Conservation (phyloP, 2,329 filamentous ascomycete species). For the Xylaria sp. region DNA sequence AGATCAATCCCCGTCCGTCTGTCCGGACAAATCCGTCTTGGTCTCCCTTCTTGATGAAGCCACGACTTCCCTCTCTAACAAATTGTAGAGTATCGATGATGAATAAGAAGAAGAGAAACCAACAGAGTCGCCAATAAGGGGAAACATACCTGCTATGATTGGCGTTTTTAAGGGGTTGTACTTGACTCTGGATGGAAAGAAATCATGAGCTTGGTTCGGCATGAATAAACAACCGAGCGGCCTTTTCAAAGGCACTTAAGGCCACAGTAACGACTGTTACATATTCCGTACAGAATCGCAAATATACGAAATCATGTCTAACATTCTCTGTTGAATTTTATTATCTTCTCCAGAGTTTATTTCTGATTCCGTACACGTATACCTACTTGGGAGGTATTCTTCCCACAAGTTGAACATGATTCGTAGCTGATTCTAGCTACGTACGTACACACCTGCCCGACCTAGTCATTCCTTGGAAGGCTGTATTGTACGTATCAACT, state of each 20-base stretch:
- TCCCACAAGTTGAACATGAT: no score
- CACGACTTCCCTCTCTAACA: not conserved
- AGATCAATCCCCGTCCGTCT: no score
- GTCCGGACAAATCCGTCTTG: no score
- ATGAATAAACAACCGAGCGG: not conserved
- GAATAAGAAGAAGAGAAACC: not conserved
- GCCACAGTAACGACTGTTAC: not conserved
- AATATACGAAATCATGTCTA: not conserved
- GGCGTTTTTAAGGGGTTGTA: conserved; percentile 8
- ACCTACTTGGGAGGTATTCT: not conserved
- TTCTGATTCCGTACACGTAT: not conserved
- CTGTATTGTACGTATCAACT: not conserved
- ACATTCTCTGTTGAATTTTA: no score
- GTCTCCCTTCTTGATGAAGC: no score
- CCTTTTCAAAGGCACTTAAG: not conserved
- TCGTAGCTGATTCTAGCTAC: no score
- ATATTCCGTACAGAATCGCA: not conserved
- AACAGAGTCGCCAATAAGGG: no score
- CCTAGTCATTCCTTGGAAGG: not conserved
- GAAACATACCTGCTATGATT: not conserved
- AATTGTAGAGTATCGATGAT: not conserved
- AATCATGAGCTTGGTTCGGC: not conserved
- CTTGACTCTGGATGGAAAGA: not conserved
- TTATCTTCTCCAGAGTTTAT: not conserved
- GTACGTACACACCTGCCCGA: not conserved